A percentile compares a stretch with the other conserved stretches of the same genome.
phyloP scores from a whole-genome alignment of 495 filamentous ascomycete genomes.

The Penicillium pulvis region DNA sequence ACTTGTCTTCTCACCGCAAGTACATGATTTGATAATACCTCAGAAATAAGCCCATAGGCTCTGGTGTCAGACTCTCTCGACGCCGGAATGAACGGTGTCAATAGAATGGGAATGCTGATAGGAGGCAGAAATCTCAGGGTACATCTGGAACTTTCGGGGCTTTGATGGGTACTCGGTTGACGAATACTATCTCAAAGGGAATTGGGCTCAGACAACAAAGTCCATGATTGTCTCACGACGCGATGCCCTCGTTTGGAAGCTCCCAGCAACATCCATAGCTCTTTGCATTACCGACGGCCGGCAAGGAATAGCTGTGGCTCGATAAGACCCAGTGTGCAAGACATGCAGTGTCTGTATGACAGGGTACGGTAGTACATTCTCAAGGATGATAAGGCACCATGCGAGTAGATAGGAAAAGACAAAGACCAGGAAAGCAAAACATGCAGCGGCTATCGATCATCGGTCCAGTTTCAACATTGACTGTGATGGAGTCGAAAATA shows the following conservation, averaged over 20 bases:
- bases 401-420: not conserved
- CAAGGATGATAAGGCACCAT: slow-evolving; percentile 11
- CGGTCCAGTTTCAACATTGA: slow-evolving; percentile 26
- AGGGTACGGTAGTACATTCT: slow-evolving; percentile 16
- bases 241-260: not conserved
- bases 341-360: slow-evolving; percentile 29
- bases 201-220: slow-evolving; percentile 17
- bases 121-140: slow-evolving; percentile 12
- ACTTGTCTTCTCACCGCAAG: slow-evolving; percentile 3
- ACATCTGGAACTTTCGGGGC: slow-evolving; percentile 15
- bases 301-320: slow-evolving; percentile 22
- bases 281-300: slow-evolving; percentile 19
- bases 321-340: slow-evolving; percentile 16
- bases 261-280: slow-evolving; percentile 22
- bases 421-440: slow-evolving; percentile 4
- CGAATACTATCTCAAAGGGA: slow-evolving; percentile 23
- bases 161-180: slow-evolving; percentile 13
- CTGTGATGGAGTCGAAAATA: slow-evolving; percentile 5
- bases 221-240: slow-evolving; percentile 22
- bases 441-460: slow-evolving; percentile 16
- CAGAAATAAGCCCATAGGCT: not conserved
- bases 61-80: slow-evolving; percentile 7
- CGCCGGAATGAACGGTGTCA: slow-evolving; percentile 23
- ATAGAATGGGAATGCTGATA: slow-evolving; percentile 20
- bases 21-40: slow-evolving; percentile 7